Evolutionary conservation across 371 early-diverging fungal genomes (phyloP), one percentile per base, ranked within the genome.

Genomic region (Zychaea mexicana): DNA sequence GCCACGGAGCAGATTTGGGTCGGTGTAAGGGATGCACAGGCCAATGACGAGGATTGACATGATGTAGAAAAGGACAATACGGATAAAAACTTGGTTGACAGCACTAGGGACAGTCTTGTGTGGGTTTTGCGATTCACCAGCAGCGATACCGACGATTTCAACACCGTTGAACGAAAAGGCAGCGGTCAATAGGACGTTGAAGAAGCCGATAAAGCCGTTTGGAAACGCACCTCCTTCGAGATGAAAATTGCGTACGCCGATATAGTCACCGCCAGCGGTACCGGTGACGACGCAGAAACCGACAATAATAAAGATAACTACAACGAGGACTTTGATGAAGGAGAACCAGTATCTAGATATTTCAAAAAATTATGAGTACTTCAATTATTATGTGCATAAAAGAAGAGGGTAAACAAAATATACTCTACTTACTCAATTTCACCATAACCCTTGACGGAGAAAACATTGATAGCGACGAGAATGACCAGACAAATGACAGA

Each of bases 91-190:
- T 64, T 88, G 87, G 42, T 86, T 83, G 49, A 92, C 91, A 17
- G 91, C 92, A 7, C 84, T 71, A 30, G 93, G 93, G 0, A 93
- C 86, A 33, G 90, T 87, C 65, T 87, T 86, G 30, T 83, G 86
- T 57, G 86, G 92, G 66, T 90, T 90, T 15, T 75, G 74, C 30
- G 88, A 84, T 76, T 92, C 91, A 70, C 90, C 91, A 30, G 89
- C 89, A 19, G 93, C 85, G 61, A 92, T 85, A 67, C 90, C 90
- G 22, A 90, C 82, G 21, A 90, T 79, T 72, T 90, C 93, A 2
- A 92, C 91, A 65, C 95, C 94, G 33, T 93, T 92, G 76, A 93
- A 94, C 19, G 90, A 84, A 66, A 92, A 96, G 52, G 92, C 93
- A 6, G 94, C 94, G 57, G 91, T 86, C 22, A 94, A 76, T 61